A percentile compares a stretch with the other conserved stretches of the same genome.
Conservation (phyloP, 129 eudicot species). For the Kitagawia praeruptora region DNA sequence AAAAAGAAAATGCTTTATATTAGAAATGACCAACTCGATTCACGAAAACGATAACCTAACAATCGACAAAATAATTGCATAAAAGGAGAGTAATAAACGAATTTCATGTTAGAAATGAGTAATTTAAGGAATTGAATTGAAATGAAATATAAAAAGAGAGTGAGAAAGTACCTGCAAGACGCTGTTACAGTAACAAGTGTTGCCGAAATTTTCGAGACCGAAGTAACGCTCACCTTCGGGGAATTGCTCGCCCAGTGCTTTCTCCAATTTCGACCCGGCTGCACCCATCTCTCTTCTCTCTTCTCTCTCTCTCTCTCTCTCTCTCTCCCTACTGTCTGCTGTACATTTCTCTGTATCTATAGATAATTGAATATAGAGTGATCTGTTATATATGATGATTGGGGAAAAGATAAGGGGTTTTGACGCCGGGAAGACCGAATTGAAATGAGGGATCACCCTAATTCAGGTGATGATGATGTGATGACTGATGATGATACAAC, state of each 20-base stretch:
- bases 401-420: background rate
- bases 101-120: background rate
- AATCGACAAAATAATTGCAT: no score
- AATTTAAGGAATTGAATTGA: background rate
- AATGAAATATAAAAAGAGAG: background rate
- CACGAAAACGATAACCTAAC: background rate
- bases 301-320: slow-evolving; percentile 20
- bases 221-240: slow-evolving; percentile 96
- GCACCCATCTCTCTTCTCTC: slow-evolving; percentile 65
- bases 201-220: slow-evolving; percentile 91
- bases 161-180: slow-evolving; percentile 59
- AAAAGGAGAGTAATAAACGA: no score
- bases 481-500: no score
- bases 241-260: slow-evolving; percentile 92
- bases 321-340: background rate
- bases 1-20: no score
- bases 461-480: background rate
- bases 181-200: slow-evolving; percentile 95
- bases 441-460: background rate
- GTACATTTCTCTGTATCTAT: background rate
- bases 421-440: background rate
- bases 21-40: background rate
- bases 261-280: slow-evolving; percentile 91
- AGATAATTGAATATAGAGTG: no score
- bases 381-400: background rate